Evolutionary conservation across 2,329 filamentous ascomycete species (phyloP).

Genomic region (Trichoderma sp.): DNA sequence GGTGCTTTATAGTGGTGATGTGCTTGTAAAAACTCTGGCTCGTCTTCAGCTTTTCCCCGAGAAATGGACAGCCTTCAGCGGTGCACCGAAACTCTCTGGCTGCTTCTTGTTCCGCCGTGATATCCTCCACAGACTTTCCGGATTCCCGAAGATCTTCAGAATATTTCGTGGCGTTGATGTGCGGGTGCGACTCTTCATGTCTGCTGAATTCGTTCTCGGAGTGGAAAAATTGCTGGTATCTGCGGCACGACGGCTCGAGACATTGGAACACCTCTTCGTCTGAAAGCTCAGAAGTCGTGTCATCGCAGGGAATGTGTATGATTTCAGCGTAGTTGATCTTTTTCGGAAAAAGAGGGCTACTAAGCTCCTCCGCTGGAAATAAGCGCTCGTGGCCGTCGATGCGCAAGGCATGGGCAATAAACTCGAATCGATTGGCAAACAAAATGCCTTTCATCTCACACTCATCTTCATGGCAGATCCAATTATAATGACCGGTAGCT

Average conservation of each 20-base stretch:
- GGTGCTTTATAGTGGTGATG: constrained; percentile 2
- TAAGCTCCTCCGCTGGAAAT: not conserved
- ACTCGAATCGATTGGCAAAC: not conserved
- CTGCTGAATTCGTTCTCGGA: constrained; percentile 23
- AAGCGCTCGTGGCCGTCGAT: not conserved
- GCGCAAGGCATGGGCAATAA: not conserved
- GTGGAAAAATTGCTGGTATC: constrained; percentile 31
- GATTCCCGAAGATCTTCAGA: constrained; percentile 23
- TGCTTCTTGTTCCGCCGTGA: constrained; percentile 32
- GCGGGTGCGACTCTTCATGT: constrained; percentile 29
- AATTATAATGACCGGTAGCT: constrained; percentile 24
- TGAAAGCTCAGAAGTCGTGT: not conserved
- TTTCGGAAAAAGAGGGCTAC: not conserved
- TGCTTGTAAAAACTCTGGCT: constrained; percentile 12
- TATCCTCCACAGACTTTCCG: not conserved
- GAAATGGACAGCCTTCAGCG: constrained; percentile 23
- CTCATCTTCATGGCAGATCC: not conserved
- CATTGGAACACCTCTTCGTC: constrained; percentile 23
- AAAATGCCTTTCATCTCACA: constrained; percentile 2
- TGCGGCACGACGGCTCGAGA: constrained; percentile 15
- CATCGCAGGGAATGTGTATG: not conserved
- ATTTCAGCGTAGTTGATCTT: not conserved
- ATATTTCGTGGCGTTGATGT: constrained; percentile 24
- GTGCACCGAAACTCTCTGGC: constrained; percentile 32
- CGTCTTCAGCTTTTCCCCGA: constrained; percentile 25